Evolutionary conservation across 257 asterid species (phyloP).

Genomic region (Echium plantagineum): DNA sequence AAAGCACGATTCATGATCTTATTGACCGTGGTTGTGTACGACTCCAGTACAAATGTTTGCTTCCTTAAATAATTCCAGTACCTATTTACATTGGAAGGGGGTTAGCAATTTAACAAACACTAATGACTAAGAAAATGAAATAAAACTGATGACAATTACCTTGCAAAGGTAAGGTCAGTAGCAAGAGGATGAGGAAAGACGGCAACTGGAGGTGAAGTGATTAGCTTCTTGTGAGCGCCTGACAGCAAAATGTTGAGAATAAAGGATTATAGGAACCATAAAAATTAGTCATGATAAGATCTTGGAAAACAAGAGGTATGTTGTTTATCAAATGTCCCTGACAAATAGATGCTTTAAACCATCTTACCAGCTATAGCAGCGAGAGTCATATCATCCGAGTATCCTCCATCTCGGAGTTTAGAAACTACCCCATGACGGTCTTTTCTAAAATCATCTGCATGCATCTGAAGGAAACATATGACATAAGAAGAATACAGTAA

Average conservation of each 20-base stretch:
- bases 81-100: conserved; percentile 29
- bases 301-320: neutral
- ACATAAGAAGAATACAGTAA: conserved; percentile 10
- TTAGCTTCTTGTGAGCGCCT: conserved; percentile 89
- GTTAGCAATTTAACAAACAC: conserved; percentile 8
- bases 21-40: conserved; percentile 72
- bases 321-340: neutral
- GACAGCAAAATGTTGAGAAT: conserved; percentile 16
- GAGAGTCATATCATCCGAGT: conserved; percentile 99
- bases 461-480: conserved; percentile 54
- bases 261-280: neutral
- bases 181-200: conserved; percentile 98
- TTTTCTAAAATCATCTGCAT: conserved; percentile 93
- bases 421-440: conserved; percentile 74
- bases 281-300: neutral
- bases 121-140: conserved; percentile 6
- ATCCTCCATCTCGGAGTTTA: conserved; percentile 88
- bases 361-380: conserved; percentile 80
- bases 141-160: conserved; percentile 35
- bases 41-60: conserved; percentile 95
- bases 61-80: conserved; percentile 98
- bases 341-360: neutral
- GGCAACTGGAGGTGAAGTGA: conserved; percentile 92
- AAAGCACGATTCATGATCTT: conserved; percentile 94
- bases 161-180: conserved; percentile 87